Conservation (phyloP, 1,139 yeast genomes). For the Eremothecium cymbalariae region DNA sequence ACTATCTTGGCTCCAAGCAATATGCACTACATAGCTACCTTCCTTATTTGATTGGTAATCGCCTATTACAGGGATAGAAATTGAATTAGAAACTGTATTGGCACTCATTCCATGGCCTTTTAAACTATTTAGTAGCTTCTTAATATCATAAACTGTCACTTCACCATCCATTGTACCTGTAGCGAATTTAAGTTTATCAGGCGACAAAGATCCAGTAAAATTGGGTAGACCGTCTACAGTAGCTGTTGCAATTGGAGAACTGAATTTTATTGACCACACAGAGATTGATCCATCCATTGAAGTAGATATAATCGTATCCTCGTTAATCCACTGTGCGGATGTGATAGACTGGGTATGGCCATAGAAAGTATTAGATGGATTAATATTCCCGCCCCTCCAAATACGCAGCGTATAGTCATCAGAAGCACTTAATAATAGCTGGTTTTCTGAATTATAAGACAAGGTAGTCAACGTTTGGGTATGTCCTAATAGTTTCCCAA, state of each 20-base stretch:
- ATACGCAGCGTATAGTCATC: constrained; percentile 67
- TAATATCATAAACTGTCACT: constrained; percentile 22
- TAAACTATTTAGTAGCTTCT: constrained; percentile 8
- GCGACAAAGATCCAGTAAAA: constrained; percentile 46
- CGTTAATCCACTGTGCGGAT: constrained; percentile 45
- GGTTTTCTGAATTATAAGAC: constrained; percentile 43
- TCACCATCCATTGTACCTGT: constrained; percentile 58
- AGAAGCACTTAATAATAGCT: constrained; percentile 61
- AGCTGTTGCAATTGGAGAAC: constrained; percentile 35
- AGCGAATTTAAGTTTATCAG: constrained; percentile 43
- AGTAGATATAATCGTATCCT: constrained; percentile 35
- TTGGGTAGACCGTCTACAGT: constrained; percentile 45
- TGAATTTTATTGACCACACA: constrained; percentile 54
- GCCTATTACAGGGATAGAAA: constrained; percentile 13
- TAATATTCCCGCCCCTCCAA: constrained; percentile 60
- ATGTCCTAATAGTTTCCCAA: constrained; percentile 66
- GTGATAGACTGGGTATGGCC: constrained; percentile 55
- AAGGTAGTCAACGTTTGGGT: constrained; percentile 50
- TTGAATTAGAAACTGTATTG: constrained; percentile 5
- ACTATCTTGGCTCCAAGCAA: constrained; percentile 20
- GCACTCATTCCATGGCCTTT: constrained; percentile 2
- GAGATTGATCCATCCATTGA: constrained; percentile 68
- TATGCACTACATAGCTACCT: constrained; percentile 15
- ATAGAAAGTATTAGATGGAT: constrained; percentile 35
- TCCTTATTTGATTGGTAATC: constrained; percentile 14